phyloP scores from a whole-genome alignment of 148 eudicot species.

The Vaccinium corymbosum region DNA sequence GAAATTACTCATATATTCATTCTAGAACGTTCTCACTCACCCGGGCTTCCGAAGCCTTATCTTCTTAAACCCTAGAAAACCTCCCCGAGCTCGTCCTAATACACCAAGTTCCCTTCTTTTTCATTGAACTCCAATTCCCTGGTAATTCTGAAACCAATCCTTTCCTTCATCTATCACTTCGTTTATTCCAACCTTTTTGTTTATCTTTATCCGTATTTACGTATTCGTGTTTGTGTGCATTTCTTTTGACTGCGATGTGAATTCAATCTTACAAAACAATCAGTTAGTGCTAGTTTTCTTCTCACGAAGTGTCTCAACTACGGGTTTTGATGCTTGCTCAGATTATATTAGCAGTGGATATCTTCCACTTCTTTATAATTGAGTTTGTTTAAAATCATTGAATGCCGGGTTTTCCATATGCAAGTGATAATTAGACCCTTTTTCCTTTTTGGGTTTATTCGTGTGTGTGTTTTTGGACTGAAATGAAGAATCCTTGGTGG shows the following conservation, averaged over 20 bases:
- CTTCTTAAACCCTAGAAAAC: constrained; percentile 12
- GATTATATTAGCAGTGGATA: background rate
- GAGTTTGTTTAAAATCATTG: background rate
- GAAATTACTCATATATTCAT: background rate
- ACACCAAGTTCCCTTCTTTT: background rate
- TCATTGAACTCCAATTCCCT: background rate
- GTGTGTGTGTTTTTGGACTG: background rate
- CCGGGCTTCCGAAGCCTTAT: constrained; percentile 12
- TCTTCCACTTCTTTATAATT: background rate
- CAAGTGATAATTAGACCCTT: background rate
- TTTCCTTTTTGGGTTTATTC: background rate
- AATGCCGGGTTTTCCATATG: background rate
- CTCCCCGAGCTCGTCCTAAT: background rate
- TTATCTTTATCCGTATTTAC: background rate
- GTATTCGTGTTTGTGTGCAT: background rate
- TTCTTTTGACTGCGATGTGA: background rate
- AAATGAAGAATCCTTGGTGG: background rate
- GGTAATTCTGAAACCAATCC: background rate
- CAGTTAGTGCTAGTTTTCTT: background rate
- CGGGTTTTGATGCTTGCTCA: background rate
- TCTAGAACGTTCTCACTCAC: constrained; percentile 16
- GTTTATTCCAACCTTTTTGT: background rate
- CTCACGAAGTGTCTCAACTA: background rate
- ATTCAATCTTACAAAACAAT: background rate
- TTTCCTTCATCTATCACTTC: background rate